Percentiles rank a stretch among this genome's conserved stretches.
These are phyloP conservation scores for Capronia epimyces DNA, from an alignment of 2,329 filamentous ascomycete genomes.

Conservation along the genomic window DNA sequence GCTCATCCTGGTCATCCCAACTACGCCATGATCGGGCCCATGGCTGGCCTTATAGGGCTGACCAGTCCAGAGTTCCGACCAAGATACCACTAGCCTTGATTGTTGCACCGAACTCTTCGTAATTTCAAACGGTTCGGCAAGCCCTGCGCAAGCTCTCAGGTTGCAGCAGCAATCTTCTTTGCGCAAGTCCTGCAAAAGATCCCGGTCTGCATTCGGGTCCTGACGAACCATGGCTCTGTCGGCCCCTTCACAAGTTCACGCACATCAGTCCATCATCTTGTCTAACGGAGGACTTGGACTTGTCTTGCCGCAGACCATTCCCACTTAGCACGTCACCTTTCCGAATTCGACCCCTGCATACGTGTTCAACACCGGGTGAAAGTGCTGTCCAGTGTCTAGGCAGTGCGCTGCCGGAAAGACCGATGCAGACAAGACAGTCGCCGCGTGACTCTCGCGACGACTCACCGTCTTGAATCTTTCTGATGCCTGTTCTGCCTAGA, in stretches of 20 bases:
- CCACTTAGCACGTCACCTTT: no score
- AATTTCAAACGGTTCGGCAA: not conserved
- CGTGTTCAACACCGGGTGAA: not conserved
- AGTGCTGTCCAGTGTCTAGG: not conserved
- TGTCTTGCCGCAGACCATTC: not conserved
- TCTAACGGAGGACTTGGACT: not conserved
- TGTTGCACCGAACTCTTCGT: not conserved
- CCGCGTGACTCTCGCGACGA: conserved; percentile 8
- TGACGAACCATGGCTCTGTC: not conserved
- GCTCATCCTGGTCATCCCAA: conserved; percentile 1
- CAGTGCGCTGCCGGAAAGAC: not conserved
- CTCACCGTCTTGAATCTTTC: conserved; percentile 6
- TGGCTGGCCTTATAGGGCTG: conserved; percentile 9
- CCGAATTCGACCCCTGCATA: not conserved
- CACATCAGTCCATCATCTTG: not conserved
- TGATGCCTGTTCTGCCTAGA: conserved; percentile 19
- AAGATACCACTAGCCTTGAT: not conserved
- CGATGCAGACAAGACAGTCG: not conserved
- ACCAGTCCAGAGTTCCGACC: not conserved
- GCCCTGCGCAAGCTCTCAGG: not conserved
- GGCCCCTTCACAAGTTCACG: not conserved
- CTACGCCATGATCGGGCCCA: conserved; percentile 2
- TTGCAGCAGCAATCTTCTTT: not conserved
- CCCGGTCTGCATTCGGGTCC: not conserved
- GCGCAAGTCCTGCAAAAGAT: not conserved